Evolutionary conservation across 768 basidiomycete species (phyloP), one percentile per base, ranked within the genome.

Genomic region (Mycena chlorophos): DNA sequence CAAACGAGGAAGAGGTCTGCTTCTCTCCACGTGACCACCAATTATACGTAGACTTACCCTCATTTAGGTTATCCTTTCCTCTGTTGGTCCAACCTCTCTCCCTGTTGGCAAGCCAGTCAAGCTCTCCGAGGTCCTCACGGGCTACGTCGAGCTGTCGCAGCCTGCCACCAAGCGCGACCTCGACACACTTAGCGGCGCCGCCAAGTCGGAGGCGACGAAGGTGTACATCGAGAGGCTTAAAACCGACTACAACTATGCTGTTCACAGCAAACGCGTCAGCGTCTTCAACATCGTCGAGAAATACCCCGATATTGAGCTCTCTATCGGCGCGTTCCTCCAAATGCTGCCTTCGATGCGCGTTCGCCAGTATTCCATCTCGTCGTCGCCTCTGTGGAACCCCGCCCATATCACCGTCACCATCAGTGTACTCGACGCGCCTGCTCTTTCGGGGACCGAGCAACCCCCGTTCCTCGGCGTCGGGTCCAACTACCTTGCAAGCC

Each of bases 291-390:
- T 81, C 42, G 65, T 81, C 26, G 77, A 78, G 49, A 60, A 57
- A 28, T 66, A 74, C 57, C 60, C 70, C 1, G 55, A 71, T 51
- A 66, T 81, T 52, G 55, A 69, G 26, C 65, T 79, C 20, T 57
- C 72, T 14, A 68, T 80, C 28, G 62, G 65, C 12, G 65, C 68
- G 3, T 79, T 73, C 68, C 62, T 81, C 27, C 65, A 65, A 19
- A 68, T 77, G 63, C 71, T 80, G 8, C 78, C 77, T 6, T 63
- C 77, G 2, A 79, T 80, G 74, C 76, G 77, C 31, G 68, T 78
- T 49, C 68, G 79, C 22, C 78, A 80, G 65, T 79, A 81, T 66
- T 79, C 78, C 3, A 80, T 80, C 58, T 79, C 79, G 0, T 78
- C 77, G 1, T 78, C 77, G 1, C 78, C 78, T 2, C 67, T 81